Percentiles rank a stretch among this genome's conserved stretches.
These are phyloP conservation scores for Lactuca saligna DNA, from an alignment of 129 eudicot genomes.

Conservation along the genomic window DNA sequence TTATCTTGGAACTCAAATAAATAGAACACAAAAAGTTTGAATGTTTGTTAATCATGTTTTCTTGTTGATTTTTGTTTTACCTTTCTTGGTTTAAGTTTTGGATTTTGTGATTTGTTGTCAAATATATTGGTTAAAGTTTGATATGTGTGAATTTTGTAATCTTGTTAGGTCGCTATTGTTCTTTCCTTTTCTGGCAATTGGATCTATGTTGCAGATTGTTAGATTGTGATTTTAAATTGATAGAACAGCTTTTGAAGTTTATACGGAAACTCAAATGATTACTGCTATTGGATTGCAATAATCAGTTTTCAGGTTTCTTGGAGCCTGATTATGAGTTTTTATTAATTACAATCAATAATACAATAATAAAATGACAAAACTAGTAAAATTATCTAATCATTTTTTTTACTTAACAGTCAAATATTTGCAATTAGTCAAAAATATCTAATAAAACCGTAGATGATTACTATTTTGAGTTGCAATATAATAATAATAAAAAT, in stretches of 20 bases:
- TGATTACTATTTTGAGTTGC: too few species aligned
- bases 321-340: too few species aligned
- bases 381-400: too few species aligned
- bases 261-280: neutral
- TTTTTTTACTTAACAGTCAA: too few species aligned
- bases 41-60: conserved; percentile 21
- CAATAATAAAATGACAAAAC: too few species aligned
- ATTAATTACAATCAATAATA: too few species aligned
- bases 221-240: neutral
- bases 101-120: conserved; percentile 1
- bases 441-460: too few species aligned
- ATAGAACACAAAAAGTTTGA: conserved; percentile 35
- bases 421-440: too few species aligned
- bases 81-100: conserved; percentile 12
- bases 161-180: neutral
- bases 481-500: too few species aligned
- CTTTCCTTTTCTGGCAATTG: neutral
- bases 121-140: neutral
- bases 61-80: neutral
- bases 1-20: conserved; percentile 36
- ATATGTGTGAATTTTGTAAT: neutral
- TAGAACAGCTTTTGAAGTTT: neutral
- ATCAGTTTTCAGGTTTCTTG: too few species aligned
- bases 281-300: too few species aligned
- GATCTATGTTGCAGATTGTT: neutral